A percentile compares a stretch with the other conserved stretches of the same genome.
Conservation (phyloP, 1,284 basidiomycete genomes). For the Anthracocystis walkeri region DNA sequence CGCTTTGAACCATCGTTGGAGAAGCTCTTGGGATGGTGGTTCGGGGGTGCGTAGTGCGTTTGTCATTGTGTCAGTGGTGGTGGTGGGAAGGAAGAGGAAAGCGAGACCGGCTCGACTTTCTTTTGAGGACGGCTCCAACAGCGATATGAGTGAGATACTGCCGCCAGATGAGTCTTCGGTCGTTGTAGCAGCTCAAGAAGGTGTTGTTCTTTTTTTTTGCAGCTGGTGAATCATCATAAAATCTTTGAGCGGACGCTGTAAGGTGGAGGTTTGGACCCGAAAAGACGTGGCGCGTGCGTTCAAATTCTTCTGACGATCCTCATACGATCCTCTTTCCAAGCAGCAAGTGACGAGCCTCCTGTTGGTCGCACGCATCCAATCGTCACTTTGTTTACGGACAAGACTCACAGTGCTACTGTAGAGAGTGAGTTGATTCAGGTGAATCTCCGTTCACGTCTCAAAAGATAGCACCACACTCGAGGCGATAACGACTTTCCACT, state of each 20-base stretch:
- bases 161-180: no score
- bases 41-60: slow-evolving; percentile 31
- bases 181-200: background rate
- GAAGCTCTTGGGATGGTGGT: slow-evolving; percentile 38
- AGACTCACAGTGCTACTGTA: no score
- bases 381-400: no score
- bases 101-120: slow-evolving; percentile 16
- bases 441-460: no score
- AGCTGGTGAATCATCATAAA: slow-evolving; percentile 11
- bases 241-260: background rate
- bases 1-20: slow-evolving; percentile 77
- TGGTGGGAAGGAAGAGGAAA: background rate
- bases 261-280: slow-evolving; percentile 7
- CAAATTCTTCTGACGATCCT: background rate
- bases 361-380: no score
- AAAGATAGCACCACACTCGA: no score
- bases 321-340: background rate
- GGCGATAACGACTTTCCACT: no score
- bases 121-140: no score
- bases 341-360: background rate
- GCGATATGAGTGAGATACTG: no score
- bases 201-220: background rate
- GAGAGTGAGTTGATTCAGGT: no score
- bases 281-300: slow-evolving; percentile 9
- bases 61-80: slow-evolving; percentile 4